Base-by-base conservation (phyloP, 2,329 filamentous ascomycete species). In the Graphiopsis chlorocephala region DNA sequence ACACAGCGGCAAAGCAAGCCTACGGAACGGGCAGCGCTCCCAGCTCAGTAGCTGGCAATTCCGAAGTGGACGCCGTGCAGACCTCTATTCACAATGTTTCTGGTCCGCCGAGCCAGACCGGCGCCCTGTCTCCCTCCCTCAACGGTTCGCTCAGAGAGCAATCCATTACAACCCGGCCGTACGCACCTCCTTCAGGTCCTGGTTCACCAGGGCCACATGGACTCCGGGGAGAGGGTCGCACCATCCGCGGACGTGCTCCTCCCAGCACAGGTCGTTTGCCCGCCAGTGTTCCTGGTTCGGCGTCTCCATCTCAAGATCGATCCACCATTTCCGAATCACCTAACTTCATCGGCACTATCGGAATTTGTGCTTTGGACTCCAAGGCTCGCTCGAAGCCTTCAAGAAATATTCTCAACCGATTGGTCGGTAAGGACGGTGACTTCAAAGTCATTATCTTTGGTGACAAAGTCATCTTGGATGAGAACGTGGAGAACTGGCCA, bases 371-470 rank as follows among this genome's bases (percentile, higher is more conserved):
- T 25, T 83, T 99, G 65, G 95, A 99, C 79, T 86, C 94, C 71
- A 99, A 99, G 80, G 95, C 95, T 38, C 87, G 95, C 73, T 97
- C 93, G 83, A 98, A 98, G 78, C 95, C 95, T 1, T 97, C 94
- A 75, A 86, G 96, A 70, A 98, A 97, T 74, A 99, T 99, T 70
- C 81, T 99, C 66, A 98, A 96, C 74, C 88, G 93, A 59, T 84
- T 99, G 23, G 94, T 97, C 69, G 88, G 91, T 35, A 94, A 95
- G 70, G 93, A 96, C 69, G 87, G 89, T 58, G 94, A 98, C 72
- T 98, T 99, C 73, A 94, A 99, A 73, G 93, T 98, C 26, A 90
- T 96, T 67, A 94, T 99, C 14, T 99, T 99, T 80, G 96, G 95
- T 56, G 95, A 99, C 81, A 99, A 99, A 79, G 94, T 97, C 50